Evolutionary conservation across 306 rosid genomes (phyloP).

Genomic region (Abrus pulchellus): DNA sequence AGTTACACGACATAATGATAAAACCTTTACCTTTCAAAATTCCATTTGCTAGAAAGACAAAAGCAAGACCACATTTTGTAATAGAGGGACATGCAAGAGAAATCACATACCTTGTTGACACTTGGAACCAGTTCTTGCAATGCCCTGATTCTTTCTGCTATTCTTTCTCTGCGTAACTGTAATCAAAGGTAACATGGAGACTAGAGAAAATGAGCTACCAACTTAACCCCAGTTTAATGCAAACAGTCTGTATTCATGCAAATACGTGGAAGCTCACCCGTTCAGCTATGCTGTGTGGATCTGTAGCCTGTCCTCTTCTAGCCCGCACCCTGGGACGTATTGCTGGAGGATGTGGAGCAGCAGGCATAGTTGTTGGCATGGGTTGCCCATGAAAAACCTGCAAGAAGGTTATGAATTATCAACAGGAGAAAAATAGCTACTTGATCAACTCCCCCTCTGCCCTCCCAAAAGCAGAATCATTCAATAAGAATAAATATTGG

Average conservation of each 20-base stretch:
- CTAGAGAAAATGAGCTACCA: neutral
- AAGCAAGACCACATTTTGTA: slow-evolving; percentile 35
- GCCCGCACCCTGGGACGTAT: slow-evolving; percentile 99
- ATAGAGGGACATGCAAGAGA: slow-evolving; percentile 37
- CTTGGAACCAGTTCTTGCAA: slow-evolving; percentile 97
- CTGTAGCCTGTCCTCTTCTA: slow-evolving; percentile 98
- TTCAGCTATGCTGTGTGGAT: slow-evolving; percentile 99
- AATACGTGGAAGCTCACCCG: slow-evolving; percentile 68
- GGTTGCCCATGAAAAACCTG: slow-evolving; percentile 92
- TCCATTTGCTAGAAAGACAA: slow-evolving; percentile 2
- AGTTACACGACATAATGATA: neutral
- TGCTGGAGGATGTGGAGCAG: slow-evolving; percentile 90
- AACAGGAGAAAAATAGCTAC: slow-evolving; percentile 4
- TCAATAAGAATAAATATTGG: neutral
- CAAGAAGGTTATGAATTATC: slow-evolving; percentile 42
- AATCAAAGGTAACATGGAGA: slow-evolving; percentile 39
- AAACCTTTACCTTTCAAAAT: slow-evolving; percentile 3
- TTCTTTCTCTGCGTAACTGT: slow-evolving; percentile 98
- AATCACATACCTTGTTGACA: slow-evolving; percentile 77
- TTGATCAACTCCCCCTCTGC: slow-evolving; percentile 15
- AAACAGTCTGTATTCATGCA: slow-evolving; percentile 22
- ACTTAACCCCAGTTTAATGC: slow-evolving; percentile 18
- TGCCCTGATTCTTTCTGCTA: slow-evolving; percentile 97
- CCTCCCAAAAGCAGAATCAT: neutral
- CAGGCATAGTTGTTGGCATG: slow-evolving; percentile 64